These are phyloP conservation scores for Gracilaria vermiculophylla DNA, from an alignment of 23 red algal genomes.

Conservation along the genomic window DNA sequence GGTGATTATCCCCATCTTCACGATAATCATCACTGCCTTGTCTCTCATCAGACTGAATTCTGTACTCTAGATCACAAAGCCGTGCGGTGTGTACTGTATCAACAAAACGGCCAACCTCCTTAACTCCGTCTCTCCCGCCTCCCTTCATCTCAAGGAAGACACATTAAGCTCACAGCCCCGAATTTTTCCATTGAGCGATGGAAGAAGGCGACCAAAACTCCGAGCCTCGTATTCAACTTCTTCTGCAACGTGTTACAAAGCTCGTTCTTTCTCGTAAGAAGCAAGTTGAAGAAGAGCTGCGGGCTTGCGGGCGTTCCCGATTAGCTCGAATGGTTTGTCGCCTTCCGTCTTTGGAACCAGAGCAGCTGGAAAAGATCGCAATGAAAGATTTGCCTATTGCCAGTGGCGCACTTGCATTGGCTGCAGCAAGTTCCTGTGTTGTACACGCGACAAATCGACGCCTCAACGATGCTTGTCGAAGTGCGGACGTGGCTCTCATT, in stretches of 20 bases:
- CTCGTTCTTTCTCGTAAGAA: not conserved
- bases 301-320: conserved; percentile 8
- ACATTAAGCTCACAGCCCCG: too few relatives aligned
- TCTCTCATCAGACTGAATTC: too few relatives aligned
- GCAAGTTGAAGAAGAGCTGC: conserved; percentile 5
- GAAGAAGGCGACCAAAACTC: not conserved
- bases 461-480: conserved; percentile 4
- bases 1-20: too few relatives aligned
- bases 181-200: not conserved
- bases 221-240: not conserved
- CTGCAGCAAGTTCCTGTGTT: not conserved
- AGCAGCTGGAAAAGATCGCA: conserved; percentile 6
- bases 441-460: not conserved
- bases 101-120: not conserved
- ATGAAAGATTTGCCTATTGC: conserved; percentile 17
- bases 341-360: not conserved
- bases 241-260: not conserved
- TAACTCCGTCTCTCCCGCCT: not conserved
- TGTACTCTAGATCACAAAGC: too few relatives aligned
- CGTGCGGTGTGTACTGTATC: too few relatives aligned
- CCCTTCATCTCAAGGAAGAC: too few relatives aligned
- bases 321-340: conserved; percentile 9
- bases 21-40: too few relatives aligned
- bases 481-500: conserved; percentile 20
- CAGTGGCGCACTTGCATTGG: conserved; percentile 18